Conservation (phyloP, 805 yeast species). For the Pichia pseudocactophila region DNA sequence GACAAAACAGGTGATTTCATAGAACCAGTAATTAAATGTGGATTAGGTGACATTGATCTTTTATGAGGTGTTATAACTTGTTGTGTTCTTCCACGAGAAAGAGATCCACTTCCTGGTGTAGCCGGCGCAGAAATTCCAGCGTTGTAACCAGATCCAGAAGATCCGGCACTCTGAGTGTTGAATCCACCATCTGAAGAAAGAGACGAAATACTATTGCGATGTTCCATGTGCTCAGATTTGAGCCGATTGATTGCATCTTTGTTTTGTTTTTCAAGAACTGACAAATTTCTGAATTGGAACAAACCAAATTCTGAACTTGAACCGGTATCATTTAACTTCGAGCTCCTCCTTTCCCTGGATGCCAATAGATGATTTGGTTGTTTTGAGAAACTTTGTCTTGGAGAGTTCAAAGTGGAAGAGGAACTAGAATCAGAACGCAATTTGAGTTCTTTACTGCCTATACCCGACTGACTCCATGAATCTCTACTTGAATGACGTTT, state of each 20-base stretch:
- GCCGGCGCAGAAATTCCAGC: constrained; percentile 16
- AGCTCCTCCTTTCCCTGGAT: constrained; percentile 62
- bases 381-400: constrained; percentile 22
- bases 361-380: constrained; percentile 27
- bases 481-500: background rate
- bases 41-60: constrained; percentile 27
- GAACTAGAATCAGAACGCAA: constrained; percentile 17
- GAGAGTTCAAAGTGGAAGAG: constrained; percentile 23
- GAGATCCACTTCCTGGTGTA: constrained; percentile 18
- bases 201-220: constrained; percentile 30
- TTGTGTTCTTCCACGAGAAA: constrained; percentile 14
- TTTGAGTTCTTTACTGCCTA: background rate
- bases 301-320: constrained; percentile 76
- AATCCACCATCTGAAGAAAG: constrained; percentile 35
- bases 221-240: constrained; percentile 72
- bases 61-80: constrained; percentile 20
- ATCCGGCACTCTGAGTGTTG: constrained; percentile 13
- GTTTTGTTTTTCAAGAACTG: constrained; percentile 87
- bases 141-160: constrained; percentile 13
- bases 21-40: constrained; percentile 1
- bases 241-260: constrained; percentile 84
- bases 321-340: constrained; percentile 57
- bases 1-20: constrained; percentile 17
- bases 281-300: constrained; percentile 79
- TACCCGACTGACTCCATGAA: background rate